phyloP scores from a whole-genome alignment of 2,329 filamentous ascomycete species.

The Lasiodiplodia hormozganensis region DNA sequence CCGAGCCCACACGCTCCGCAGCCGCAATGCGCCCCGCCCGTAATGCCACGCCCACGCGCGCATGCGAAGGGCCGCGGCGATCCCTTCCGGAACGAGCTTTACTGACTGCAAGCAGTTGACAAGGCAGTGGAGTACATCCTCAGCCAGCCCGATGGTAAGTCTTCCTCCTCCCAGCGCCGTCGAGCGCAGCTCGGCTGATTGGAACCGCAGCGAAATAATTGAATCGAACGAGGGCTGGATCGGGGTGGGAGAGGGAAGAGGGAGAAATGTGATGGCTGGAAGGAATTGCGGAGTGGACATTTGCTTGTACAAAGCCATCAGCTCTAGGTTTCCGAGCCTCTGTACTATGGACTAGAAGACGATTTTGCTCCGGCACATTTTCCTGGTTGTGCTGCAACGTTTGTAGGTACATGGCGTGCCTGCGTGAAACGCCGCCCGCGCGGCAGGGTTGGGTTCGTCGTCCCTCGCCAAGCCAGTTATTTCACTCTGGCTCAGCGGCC shows the following conservation, averaged over 20 bases:
- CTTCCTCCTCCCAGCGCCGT: not conserved
- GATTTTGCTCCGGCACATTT: constrained; percentile 29
- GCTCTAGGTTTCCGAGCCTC: constrained; percentile 42
- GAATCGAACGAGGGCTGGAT: constrained; percentile 32
- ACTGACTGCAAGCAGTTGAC: constrained; percentile 69
- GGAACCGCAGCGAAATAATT: constrained; percentile 41
- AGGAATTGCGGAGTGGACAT: constrained; percentile 36
- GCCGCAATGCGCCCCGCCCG: not conserved
- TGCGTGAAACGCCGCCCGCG: constrained; percentile 28
- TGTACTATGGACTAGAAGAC: constrained; percentile 45
- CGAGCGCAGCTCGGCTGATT: constrained; percentile 35
- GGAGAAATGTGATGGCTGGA: constrained; percentile 27
- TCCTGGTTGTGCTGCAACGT: not conserved
- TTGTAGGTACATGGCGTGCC: not conserved
- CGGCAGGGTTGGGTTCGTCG: constrained; percentile 17
- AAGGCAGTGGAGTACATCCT: constrained; percentile 95
- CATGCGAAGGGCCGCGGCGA: not conserved
- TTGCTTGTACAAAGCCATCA: constrained; percentile 36
- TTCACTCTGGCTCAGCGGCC: constrained; percentile 14
- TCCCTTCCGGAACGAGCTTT: not conserved
- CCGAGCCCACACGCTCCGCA: not conserved
- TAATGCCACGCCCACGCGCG: not conserved
- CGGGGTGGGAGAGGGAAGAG: constrained; percentile 25
- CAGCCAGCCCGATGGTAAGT: constrained; percentile 88
- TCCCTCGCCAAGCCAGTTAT: constrained; percentile 28